Evolutionary conservation across 306 rosid genomes (phyloP), one percentile per base, ranked within the genome.

Genomic region (Corylus heterophylla): DNA sequence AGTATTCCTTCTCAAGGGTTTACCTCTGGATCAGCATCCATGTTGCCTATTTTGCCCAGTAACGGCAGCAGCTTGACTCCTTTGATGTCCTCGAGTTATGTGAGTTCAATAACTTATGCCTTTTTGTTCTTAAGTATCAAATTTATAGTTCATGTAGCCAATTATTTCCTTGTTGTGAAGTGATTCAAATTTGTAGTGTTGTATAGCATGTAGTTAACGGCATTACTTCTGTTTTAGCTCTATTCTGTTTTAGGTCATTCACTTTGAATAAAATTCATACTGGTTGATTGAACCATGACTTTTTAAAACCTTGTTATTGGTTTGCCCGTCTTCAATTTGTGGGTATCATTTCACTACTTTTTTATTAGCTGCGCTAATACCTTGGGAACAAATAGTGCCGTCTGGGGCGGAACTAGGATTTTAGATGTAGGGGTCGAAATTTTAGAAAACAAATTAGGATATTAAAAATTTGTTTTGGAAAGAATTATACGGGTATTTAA

Each of bases 1-100:
- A 93, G 96, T 84, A 82, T 96, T 74, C 97, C 99, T 4, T 91
- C 97, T 78, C 97, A 89, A 80, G 84, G 91, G 83, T 88, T 86
- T 84, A 66, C 81, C 47, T 50, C 90, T 58, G 85, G 87, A 82
- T 84, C 89, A 80, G 69, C 89, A 73, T 82, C 97, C 18, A 81
- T 76, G 71, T 81, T 86, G 85, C 82, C 90, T 49, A 75, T 70
- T 35, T 83, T 79, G 0, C 74, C 83, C 76, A 47, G 54, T 9
- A 82, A 80, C 74, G 82, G 81, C 74, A 17, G 81, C 67, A 80
- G 51, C 75, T 62, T 80, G 75, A 54, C 81, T 85, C 81, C 88
- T 61, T 64, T 86, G 58, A 63, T 78, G 8, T 81, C 95, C 55
- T 71, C 75, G 1, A 73, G 79, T 84, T 85, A 81, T 51, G 96